These are phyloP conservation scores for Micractinium conductrix DNA, from an alignment of 139 green algal species.

Conservation along the genomic window DNA sequence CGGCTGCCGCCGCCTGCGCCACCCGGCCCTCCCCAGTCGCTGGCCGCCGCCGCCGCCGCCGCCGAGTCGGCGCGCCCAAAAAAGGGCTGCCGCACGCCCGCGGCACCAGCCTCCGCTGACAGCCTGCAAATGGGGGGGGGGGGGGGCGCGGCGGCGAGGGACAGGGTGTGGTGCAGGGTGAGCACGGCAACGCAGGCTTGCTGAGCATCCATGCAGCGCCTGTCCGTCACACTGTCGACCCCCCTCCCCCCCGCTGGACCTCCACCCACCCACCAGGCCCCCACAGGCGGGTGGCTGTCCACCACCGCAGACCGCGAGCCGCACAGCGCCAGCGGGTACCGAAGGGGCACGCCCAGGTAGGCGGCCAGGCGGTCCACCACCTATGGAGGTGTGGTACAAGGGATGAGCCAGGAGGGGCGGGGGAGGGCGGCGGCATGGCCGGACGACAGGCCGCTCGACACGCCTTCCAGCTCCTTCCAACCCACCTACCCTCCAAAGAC, in stretches of 20 bases:
- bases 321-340: constrained; percentile 65
- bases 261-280: constrained; percentile 17
- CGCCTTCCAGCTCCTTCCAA: too few relatives aligned
- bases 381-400: background rate
- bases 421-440: background rate
- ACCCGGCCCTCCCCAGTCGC: constrained; percentile 17
- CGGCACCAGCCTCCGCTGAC: too few relatives aligned
- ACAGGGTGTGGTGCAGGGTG: too few relatives aligned
- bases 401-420: background rate
- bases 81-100: too few relatives aligned
- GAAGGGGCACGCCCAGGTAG: constrained; percentile 74
- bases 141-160: too few relatives aligned
- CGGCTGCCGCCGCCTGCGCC: background rate
- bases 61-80: too few relatives aligned
- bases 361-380: constrained; percentile 53
- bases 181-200: background rate
- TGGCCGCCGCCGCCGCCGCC: background rate
- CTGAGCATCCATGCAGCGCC: background rate
- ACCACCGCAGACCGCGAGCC: constrained; percentile 61
- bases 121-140: too few relatives aligned
- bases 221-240: too few relatives aligned
- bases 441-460: background rate
- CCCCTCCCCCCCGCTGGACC: background rate
- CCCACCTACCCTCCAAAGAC: too few relatives aligned
- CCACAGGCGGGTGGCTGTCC: constrained; percentile 41